Percentiles rank a stretch among this genome's conserved stretches.
Conservation (phyloP, 148 eudicot genomes). For the Vaccinium myrtillus region DNA sequence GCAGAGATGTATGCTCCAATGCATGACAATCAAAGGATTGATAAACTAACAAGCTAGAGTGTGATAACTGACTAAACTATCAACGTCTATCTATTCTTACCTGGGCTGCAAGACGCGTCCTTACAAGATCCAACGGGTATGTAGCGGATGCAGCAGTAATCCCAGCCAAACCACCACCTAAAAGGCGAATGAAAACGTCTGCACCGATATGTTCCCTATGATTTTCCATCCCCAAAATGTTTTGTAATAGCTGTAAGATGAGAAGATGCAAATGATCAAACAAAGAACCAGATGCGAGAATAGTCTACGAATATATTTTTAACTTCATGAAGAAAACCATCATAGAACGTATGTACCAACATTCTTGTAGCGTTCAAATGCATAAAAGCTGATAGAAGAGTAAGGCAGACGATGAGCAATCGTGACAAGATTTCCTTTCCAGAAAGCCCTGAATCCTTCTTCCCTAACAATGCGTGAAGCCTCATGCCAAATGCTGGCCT, state of each 20-base stretch:
- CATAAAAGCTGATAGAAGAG: conserved; percentile 84
- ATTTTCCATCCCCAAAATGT: conserved; percentile 50
- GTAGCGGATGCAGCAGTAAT: conserved; percentile 72
- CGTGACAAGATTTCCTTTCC: conserved; percentile 97
- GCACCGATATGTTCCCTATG: conserved; percentile 41
- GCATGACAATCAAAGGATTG: not conserved
- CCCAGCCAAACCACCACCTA: conserved; percentile 90
- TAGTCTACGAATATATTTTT: not conserved
- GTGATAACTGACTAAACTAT: not conserved
- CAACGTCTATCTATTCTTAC: conserved; percentile 24
- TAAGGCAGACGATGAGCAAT: conserved; percentile 95
- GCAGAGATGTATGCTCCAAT: not conserved
- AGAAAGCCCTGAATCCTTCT: conserved; percentile 89
- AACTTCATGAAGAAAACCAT: not conserved
- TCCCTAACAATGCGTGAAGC: conserved; percentile 73
- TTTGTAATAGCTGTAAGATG: conserved; percentile 55
- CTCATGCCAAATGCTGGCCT: conserved; percentile 76
- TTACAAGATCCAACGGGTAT: conserved; percentile 72
- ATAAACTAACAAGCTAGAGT: not conserved
- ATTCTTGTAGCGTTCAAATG: conserved; percentile 82
- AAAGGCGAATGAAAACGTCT: conserved; percentile 58
- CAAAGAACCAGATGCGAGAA: conserved; percentile 2
- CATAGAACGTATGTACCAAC: conserved; percentile 53
- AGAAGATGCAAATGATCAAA: conserved; percentile 16
- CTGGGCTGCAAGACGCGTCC: conserved; percentile 82